Evolutionary conservation across 768 basidiomycete genomes (phyloP), one percentile per base, ranked within the genome.

Genomic region (Boletus rex-veris): DNA sequence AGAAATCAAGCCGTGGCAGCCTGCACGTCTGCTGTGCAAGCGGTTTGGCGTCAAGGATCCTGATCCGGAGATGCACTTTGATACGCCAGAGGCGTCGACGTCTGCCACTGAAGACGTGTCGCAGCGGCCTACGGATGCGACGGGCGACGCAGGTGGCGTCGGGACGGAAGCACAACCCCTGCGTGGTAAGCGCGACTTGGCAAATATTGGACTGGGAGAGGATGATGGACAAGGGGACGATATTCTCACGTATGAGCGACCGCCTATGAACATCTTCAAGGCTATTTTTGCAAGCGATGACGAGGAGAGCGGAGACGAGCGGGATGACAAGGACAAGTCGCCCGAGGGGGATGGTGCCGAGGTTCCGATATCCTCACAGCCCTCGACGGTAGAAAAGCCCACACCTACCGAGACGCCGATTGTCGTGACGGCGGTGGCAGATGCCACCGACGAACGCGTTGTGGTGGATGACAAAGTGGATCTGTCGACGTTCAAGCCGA

Each of bases 281-380:
- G 94, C 96, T 4, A 98, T 99, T 55, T 99, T 99, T 67, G 95
- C 93, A 11, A 93, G 90, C 71, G 92, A 92, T 55, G 91, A 92
- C 42, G 93, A 96, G 63, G 90, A 91, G 35, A 86, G 84, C 16
- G 89, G 85, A 9, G 85, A 85, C 3, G 91, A 92, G 4, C 64
- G 19, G 64, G 71, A 47, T 58, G 69, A 68, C 61, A 71, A 46
- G 59, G 69, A 68, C 62, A 68, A 67, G 28, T 62, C 61, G 26
- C 37, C 42, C 14, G 58, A 43, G 33, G 55, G 54, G 4, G 49
- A 54, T 47, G 48, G 8, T 49, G 31, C 50, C 16, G 43, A 46
- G 33, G 45, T 43, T 5, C 42, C 51, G 42, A 42, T 38, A 26
- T 44, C 59, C 0, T 44, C 45, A 48, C 66, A 47, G 14, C 61